Base-by-base conservation (phyloP, 306 rosid species). In the Calophaca sinica region DNA sequence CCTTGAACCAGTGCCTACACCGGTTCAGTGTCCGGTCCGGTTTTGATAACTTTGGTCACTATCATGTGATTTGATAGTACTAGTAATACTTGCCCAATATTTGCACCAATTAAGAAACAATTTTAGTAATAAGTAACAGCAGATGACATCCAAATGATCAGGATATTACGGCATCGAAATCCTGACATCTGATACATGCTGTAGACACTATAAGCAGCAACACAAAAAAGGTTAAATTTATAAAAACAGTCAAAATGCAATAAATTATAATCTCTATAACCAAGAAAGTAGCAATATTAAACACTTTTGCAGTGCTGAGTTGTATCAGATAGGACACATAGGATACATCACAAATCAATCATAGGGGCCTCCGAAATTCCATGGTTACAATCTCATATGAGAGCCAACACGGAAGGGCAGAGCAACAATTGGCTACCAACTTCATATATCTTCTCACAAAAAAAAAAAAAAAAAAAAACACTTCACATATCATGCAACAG, bases 401-500 rank as follows among this genome's bases (percentile, higher is more conserved):
- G 49, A 70, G 11, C 31, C 55, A 81, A 72, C 42, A 57, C n/a
- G 36, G 38, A 70, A 51, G 61, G 68, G 32, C 50, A 35, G 15
- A 41, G 12, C 29, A 73, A 12, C 53, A 70, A 45, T 48, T 32
- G 36, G 67, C 74, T 48, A 63, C 70, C 36, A 77, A 80, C 73
- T 72, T 57, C 62, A 81, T 36, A 66, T 46, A 41, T 41, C 8
- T 7, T 36, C 41, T 36, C 41, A 36, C 26, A 20, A 20, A 20
- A 20, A 20, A 20, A 20, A 20, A 20, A 20, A 20, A 20, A 20
- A 20, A 36, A 36, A 36, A 36, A 3, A 36, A 36, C 75, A 80
- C 72, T 71, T 55, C 52, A 81, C 31, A 62, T 45, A 49, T 64
- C 41, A 69, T n/a, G 41, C 39, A 77, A 63, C 68, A 45, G 65